A percentile compares a stretch with the other conserved stretches of the same genome.
Evolutionary conservation across 2,329 filamentous ascomycete species (phyloP).

Genomic region (Cladorrhinum sp.): DNA sequence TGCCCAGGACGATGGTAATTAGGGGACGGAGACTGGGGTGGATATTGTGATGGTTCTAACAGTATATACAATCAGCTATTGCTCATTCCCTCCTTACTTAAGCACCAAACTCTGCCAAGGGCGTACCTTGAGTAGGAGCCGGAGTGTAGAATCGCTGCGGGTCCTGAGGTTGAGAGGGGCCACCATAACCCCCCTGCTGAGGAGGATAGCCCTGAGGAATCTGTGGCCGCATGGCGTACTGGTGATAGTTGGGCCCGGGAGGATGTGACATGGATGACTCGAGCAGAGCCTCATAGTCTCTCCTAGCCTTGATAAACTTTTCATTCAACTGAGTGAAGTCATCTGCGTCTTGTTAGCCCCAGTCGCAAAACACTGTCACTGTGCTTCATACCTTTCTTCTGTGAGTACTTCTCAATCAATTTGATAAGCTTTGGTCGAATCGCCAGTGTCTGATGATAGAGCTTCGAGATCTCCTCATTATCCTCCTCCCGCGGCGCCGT

Average conservation of each 20-base stretch:
- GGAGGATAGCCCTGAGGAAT: slow-evolving; percentile 45
- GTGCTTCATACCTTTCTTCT: slow-evolving; percentile 77
- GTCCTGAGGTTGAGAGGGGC: slow-evolving; percentile 49
- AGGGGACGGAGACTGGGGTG: slow-evolving; percentile 48
- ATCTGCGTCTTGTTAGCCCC: slow-evolving; percentile 53
- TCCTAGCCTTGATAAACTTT: slow-evolving; percentile 97
- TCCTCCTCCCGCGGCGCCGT: slow-evolving; percentile 79
- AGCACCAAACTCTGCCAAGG: slow-evolving; percentile 21
- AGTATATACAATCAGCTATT: slow-evolving; percentile 29
- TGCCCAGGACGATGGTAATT: slow-evolving; percentile 49
- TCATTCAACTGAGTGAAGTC: slow-evolving; percentile 98
- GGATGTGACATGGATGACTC: slow-evolving; percentile 96
- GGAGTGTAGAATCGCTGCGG: slow-evolving; percentile 68
- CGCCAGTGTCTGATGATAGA: slow-evolving; percentile 87
- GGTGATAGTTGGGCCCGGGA: slow-evolving; percentile 73
- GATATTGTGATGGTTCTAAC: slow-evolving; percentile 38
- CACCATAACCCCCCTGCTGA: slow-evolving; percentile 37
- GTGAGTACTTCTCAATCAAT: slow-evolving; percentile 96
- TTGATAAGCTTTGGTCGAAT: slow-evolving; percentile 97
- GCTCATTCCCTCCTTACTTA: slow-evolving; percentile 32
- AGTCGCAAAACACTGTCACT: no score
- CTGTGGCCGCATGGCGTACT: slow-evolving; percentile 56
- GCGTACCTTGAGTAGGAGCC: slow-evolving; percentile 46
- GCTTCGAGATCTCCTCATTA: slow-evolving; percentile 93
- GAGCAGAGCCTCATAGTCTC: slow-evolving; percentile 93